These are phyloP conservation scores for Dothideomycetes sp. DNA, from an alignment of 2,329 filamentous ascomycete genomes.

Conservation along the genomic window DNA sequence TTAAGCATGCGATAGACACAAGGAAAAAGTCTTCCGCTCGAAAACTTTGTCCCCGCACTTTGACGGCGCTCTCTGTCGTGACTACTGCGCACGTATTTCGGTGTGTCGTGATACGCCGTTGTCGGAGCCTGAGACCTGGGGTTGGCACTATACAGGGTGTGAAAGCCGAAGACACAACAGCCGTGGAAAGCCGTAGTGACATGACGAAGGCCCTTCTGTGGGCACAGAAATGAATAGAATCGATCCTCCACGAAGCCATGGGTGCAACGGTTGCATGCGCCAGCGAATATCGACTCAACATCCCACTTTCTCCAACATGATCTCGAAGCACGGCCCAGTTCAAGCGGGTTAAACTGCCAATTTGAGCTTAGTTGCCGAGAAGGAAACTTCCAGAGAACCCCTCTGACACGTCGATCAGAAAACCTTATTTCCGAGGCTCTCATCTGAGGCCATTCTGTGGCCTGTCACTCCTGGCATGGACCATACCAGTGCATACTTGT, in stretches of 20 bases:
- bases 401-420: neutral
- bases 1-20: constrained; percentile 9
- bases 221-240: neutral
- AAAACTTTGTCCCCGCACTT: constrained; percentile 6
- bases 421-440: neutral
- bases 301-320: neutral
- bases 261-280: neutral
- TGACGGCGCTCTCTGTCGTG: neutral
- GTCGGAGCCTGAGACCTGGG: no score
- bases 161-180: no score
- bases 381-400: constrained; percentile 3
- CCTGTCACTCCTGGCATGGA: no score
- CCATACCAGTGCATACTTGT: no score
- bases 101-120: neutral
- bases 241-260: neutral
- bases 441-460: no score
- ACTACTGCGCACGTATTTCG: neutral
- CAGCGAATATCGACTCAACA: neutral
- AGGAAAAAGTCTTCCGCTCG: neutral
- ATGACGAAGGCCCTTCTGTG: neutral
- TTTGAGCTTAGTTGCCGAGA: constrained; percentile 1
- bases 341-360: constrained; percentile 2
- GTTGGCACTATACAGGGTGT: no score
- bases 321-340: neutral
- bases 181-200: no score